A percentile compares a stretch with the other conserved stretches of the same genome.
Conservation (phyloP, 1,139 yeast genomes). For the Debaryomycetaceae sp. region DNA sequence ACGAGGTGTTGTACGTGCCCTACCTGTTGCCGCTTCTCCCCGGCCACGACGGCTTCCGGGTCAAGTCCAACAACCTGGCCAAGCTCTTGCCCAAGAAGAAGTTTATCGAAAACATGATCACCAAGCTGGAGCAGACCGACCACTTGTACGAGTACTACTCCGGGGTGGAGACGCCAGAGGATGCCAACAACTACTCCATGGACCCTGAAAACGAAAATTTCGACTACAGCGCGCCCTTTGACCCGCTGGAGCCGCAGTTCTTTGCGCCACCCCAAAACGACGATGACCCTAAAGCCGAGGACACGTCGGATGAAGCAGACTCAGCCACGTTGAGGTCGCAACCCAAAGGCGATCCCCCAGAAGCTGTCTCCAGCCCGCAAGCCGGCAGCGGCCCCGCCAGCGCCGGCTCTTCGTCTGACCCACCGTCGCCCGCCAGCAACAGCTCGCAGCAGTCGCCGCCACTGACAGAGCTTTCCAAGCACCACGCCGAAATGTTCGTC, state of each 20-base stretch:
- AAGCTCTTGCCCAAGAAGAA: slow-evolving; percentile 58
- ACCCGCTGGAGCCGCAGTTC: slow-evolving; percentile 48
- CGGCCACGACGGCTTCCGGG: slow-evolving; percentile 80
- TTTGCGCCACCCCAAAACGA: slow-evolving; percentile 31
- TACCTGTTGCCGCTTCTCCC: slow-evolving; percentile 84
- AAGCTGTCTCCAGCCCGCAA: too few relatives aligned
- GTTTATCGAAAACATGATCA: slow-evolving; percentile 72
- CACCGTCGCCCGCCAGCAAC: too few relatives aligned
- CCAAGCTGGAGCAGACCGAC: slow-evolving; percentile 78
- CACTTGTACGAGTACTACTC: slow-evolving; percentile 90
- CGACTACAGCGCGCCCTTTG: slow-evolving; percentile 35
- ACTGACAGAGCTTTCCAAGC: slow-evolving; percentile 55
- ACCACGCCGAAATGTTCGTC: slow-evolving; percentile 83
- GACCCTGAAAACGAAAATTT: slow-evolving; percentile 42
- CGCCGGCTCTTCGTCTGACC: too few relatives aligned
- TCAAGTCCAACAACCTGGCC: slow-evolving; percentile 72
- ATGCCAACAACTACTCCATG: slow-evolving; percentile 54
- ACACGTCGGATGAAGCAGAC: too few relatives aligned
- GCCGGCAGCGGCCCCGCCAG: too few relatives aligned
- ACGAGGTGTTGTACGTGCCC: slow-evolving; percentile 88
- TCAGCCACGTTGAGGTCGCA: too few relatives aligned
- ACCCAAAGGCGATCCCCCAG: too few relatives aligned
- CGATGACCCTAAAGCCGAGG: too few relatives aligned
- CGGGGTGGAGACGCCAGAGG: slow-evolving; percentile 70
- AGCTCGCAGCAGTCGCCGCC: slow-evolving; percentile 10